phyloP scores from a whole-genome alignment of 2,329 filamentous ascomycete species.

The Dactylella cylindrospora region DNA sequence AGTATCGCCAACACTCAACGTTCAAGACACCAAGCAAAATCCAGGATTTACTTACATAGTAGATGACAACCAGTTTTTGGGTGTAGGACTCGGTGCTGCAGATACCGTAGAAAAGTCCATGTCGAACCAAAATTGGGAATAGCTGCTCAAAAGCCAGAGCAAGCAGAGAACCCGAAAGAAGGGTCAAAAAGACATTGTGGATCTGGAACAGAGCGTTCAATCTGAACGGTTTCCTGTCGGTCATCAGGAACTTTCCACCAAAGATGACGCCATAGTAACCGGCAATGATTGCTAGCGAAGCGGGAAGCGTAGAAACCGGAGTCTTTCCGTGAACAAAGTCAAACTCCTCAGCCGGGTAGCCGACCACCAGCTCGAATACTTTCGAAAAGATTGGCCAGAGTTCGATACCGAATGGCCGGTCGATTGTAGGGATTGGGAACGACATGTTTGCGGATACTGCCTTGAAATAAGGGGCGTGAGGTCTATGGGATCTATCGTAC shows the following conservation, averaged over 20 bases:
- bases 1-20: background rate
- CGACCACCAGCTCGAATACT: conserved; percentile 72
- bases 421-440: conserved; percentile 72
- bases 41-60: conserved; percentile 73
- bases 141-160: conserved; percentile 89
- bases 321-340: conserved; percentile 77
- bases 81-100: conserved; percentile 85
- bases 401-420: conserved; percentile 85
- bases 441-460: conserved; percentile 13
- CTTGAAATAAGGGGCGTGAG: too few species aligned
- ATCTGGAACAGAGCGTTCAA: conserved; percentile 87
- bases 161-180: conserved; percentile 77
- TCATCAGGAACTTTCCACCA: conserved; percentile 89
- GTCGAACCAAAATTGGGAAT: conserved; percentile 74
- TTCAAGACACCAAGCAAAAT: background rate
- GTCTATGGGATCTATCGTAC: too few species aligned
- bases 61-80: conserved; percentile 84
- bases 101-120: conserved; percentile 86
- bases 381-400: conserved; percentile 95
- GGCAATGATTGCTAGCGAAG: conserved; percentile 73
- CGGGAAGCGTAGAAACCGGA: conserved; percentile 84
- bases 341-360: conserved; percentile 85
- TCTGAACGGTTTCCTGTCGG: conserved; percentile 79
- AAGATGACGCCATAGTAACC: conserved; percentile 75
- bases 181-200: conserved; percentile 92